Evolutionary conservation across 257 asterid species (phyloP), one percentile per base, ranked within the genome.

Genomic region (Solanum etuberosum): DNA sequence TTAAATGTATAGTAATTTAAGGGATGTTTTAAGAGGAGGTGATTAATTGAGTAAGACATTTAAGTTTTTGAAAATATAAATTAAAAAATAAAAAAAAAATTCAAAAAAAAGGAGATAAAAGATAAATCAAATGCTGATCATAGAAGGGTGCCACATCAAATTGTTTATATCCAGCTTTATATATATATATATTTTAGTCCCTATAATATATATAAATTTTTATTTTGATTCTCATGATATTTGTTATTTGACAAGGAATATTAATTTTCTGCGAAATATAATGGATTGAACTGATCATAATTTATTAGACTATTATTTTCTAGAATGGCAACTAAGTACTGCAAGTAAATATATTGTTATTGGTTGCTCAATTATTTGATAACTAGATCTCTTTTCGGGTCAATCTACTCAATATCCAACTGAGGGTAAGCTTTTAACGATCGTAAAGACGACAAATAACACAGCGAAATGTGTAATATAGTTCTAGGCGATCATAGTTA

Each of bases 381-480:
- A 51, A 51, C 23, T 16, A 51, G 4, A 51, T 51, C 9, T 51
- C 9, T 18, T 51, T 2, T 54, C 2, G n/a, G 10, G 10, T 54
- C n/a, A 54, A 54, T 54, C 5, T 1, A 54, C 5, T 54, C 63
- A 54, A 54, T 18, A 54, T 54, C 11, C 11, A 54, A 1, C 0
- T 9, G 0, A 54, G 63, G 2, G 11, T 54, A 54, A 54, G n/a
- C 10, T 54, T 51, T 54, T 54, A 3, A 2, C 11, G 4, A 10
- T 0, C 0, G 4, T 54, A 54, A 0, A 54, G 0, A 18, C 11
- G 4, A 46, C 20, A 46, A 0, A 18, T 51, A 54, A 6, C 5
- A 1, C 1, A 1, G 0, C 4, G 4, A 0, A 7, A 54, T 18
- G 14, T 32, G 0, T 2, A 34, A 34, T 18, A 72, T 71, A 32